Evolutionary conservation across 345 rosid genomes (phyloP).

Genomic region (Atalantia buxifolia): DNA sequence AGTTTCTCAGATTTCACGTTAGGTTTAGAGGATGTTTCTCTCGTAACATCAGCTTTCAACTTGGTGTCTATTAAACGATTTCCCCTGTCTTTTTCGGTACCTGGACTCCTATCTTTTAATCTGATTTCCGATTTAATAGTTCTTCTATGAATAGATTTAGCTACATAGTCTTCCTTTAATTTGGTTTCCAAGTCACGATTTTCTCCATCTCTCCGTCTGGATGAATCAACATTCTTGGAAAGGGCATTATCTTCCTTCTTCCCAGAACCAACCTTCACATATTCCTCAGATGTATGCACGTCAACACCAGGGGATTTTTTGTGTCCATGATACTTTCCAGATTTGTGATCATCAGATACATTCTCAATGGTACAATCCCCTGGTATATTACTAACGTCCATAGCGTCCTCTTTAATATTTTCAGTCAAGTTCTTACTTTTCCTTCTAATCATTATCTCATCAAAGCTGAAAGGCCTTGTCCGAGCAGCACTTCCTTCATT

Average conservation of each 20-base stretch:
- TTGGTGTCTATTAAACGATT: constrained; percentile 29
- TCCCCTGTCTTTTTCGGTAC: constrained; percentile 20
- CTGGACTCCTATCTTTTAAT: constrained; percentile 31
- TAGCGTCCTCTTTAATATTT: constrained; percentile 27
- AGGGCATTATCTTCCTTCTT: constrained; percentile 26
- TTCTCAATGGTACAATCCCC: constrained; percentile 27
- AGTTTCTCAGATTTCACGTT: constrained; percentile 31
- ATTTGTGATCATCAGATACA: constrained; percentile 25
- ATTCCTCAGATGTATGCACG: constrained; percentile 28
- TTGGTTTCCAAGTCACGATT: constrained; percentile 27
- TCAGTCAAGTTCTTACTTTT: constrained; percentile 46
- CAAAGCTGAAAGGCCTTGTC: constrained; percentile 75
- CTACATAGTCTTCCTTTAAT: constrained; percentile 19
- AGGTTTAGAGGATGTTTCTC: constrained; percentile 28
- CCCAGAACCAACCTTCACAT: constrained; percentile 29
- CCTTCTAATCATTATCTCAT: constrained; percentile 76
- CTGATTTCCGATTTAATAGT: constrained; percentile 31
- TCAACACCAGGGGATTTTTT: constrained; percentile 24
- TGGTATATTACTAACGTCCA: constrained; percentile 18
- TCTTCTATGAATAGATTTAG: constrained; percentile 20
- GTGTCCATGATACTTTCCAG: constrained; percentile 29
- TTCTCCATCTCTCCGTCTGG: constrained; percentile 18
- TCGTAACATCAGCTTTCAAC: constrained; percentile 38
- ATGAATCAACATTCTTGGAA: constrained; percentile 22
- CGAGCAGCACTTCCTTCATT: constrained; percentile 78